Conservation (phyloP, 1,284 basidiomycete species). For the Pascua guehoae region DNA sequence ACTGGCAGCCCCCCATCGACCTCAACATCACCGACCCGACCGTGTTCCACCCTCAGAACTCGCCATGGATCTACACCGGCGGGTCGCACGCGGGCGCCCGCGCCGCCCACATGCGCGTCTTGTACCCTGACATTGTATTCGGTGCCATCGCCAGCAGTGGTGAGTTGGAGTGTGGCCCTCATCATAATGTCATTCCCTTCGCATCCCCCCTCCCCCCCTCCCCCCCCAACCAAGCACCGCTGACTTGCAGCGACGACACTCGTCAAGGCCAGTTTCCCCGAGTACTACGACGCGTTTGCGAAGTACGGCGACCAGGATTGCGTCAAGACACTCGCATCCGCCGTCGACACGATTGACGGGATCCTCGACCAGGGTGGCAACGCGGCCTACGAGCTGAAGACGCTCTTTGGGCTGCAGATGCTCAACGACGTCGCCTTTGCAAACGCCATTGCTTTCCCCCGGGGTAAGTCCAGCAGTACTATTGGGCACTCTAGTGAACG, state of each 20-base stretch:
- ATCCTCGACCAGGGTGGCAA: slow-evolving; percentile 55
- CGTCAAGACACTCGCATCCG: slow-evolving; percentile 62
- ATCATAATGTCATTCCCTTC: slow-evolving; percentile 59
- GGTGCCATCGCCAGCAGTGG: slow-evolving; percentile 90
- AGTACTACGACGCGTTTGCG: slow-evolving; percentile 80
- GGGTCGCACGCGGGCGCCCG: slow-evolving; percentile 79
- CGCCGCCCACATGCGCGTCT: slow-evolving; percentile 83
- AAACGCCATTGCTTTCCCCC: slow-evolving; percentile 49
- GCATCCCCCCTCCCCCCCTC: slow-evolving; percentile 62
- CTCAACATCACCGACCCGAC: slow-evolving; percentile 64
- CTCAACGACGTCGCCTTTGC: slow-evolving; percentile 74
- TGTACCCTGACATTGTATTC: slow-evolving; percentile 71
- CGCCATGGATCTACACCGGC: slow-evolving; percentile 92
- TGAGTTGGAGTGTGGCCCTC: slow-evolving; percentile 12
- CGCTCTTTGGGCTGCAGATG: slow-evolving; percentile 65
- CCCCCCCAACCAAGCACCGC: slow-evolving; percentile 22
- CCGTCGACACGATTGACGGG: slow-evolving; percentile 62
- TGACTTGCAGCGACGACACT: slow-evolving; percentile 41
- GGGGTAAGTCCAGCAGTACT: slow-evolving; percentile 16
- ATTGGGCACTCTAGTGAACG: too few relatives aligned
- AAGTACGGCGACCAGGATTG: slow-evolving; percentile 68
- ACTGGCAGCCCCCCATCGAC: slow-evolving; percentile 60
- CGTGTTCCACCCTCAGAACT: slow-evolving; percentile 51
- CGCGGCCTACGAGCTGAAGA: slow-evolving; percentile 58
- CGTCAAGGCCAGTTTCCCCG: slow-evolving; percentile 54